Evolutionary conservation across 2,329 filamentous ascomycete genomes (phyloP).

Genomic region (Ophiostoma quercus): DNA sequence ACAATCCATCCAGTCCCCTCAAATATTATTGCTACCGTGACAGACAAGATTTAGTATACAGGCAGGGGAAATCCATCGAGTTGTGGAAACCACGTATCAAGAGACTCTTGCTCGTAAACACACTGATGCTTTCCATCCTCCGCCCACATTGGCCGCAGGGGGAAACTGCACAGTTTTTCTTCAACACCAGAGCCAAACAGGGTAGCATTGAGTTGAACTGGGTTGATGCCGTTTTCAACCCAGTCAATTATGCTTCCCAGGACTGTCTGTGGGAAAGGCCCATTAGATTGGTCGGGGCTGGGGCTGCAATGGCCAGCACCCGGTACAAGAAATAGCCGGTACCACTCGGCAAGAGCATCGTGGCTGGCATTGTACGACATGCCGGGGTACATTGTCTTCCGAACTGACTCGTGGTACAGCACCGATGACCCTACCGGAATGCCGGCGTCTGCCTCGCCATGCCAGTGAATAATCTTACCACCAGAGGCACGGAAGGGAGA

Average conservation of each 20-base stretch:
- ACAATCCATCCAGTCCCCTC: not conserved
- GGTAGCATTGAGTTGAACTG: not conserved
- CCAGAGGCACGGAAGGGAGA: not conserved
- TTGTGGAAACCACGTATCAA: not conserved
- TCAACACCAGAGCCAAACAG: not conserved
- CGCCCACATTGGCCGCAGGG: not conserved
- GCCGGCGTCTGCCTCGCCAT: not conserved
- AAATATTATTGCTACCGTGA: not conserved
- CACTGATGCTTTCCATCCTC: not conserved
- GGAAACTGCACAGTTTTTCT: not conserved
- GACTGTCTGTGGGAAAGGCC: not conserved
- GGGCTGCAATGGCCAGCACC: not conserved
- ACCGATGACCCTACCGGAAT: not conserved
- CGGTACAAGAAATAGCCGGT: not conserved
- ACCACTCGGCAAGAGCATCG: not conserved
- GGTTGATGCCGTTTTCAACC: not conserved
- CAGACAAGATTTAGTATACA: not conserved
- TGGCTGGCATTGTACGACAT: constrained; percentile 1
- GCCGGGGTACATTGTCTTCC: constrained; percentile 3
- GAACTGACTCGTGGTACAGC: not conserved
- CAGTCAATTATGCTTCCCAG: constrained; percentile 1
- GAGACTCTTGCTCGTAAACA: not conserved
- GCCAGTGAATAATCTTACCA: not conserved
- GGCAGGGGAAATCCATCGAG: constrained; percentile 1
- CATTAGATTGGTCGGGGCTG: not conserved